These are phyloP conservation scores for Lentinula lateritia DNA, from an alignment of 768 basidiomycete genomes.

Conservation along the genomic window DNA sequence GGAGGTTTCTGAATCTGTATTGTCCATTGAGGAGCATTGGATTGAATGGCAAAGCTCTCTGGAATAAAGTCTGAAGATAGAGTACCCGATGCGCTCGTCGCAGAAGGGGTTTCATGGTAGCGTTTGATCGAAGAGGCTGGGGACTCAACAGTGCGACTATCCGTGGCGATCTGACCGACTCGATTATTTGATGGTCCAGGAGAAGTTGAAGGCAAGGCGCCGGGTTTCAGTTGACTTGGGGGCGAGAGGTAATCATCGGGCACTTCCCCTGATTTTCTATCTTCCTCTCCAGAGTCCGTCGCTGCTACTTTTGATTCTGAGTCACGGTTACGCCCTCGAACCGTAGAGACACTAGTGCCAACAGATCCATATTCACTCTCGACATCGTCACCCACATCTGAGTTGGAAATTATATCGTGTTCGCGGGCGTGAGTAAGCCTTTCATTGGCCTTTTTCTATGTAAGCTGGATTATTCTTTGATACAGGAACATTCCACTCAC, in stretches of 20 bases:
- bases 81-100: not conserved
- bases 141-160: not conserved
- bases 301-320: not conserved
- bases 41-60: constrained; percentile 3
- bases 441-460: not conserved
- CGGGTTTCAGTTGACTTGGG: not conserved
- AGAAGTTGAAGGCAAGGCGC: not conserved
- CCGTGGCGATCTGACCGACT: not conserved
- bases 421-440: not conserved
- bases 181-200: not conserved
- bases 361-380: not conserved
- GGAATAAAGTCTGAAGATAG: not conserved
- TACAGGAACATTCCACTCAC: not conserved
- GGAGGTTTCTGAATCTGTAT: constrained; percentile 38
- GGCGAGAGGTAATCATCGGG: not conserved
- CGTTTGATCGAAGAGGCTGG: not conserved
- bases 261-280: not conserved
- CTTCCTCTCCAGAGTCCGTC: not conserved
- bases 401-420: not conserved
- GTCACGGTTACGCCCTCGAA: not conserved
- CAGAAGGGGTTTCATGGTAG: not conserved
- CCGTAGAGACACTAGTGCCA: not conserved
- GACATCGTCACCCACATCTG: not conserved
- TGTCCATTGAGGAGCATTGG: constrained; percentile 21
- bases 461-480: not conserved